Evolutionary conservation across 768 basidiomycete genomes (phyloP), one percentile per base, ranked within the genome.

Genomic region (Trametes cubensis): DNA sequence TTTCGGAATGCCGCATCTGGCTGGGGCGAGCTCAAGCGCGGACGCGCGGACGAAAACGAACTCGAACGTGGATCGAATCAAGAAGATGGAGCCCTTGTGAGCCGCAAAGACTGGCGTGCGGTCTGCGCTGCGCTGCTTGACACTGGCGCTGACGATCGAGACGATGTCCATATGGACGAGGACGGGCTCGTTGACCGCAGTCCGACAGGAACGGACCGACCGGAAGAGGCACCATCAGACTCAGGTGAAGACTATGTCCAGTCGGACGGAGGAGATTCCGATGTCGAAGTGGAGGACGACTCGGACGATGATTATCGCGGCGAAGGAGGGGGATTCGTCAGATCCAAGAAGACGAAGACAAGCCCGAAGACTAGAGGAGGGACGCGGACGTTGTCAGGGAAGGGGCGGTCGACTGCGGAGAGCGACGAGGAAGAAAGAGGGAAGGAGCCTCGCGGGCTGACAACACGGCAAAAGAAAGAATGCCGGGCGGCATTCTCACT

Each of bases 1-100:
- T 91, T 94, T 73, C 79, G 79, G 40, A 90, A 89, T 62, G 92
- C 92, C 2, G 87, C 89, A 0, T 77, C 83, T 1, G 92, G 90
- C 18, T 92, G 92, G 91, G 26, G 50, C 28, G 41, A 21, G 15
- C 47, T 34, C 74, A 74, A 11, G 62, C 70, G 38, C 67, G 68
- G 18, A 34, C 34, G 34, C 34, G 4, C 28, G 28, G 28, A 30
- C 28, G 34, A 2, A 34, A 4, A 34, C 67, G 61, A 28, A 34
- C 34, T 7, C 67, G 61, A 17, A 28, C 48, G 25, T 66, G 60
- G 20, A 51, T 62, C 30, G 54, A 63, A 23, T 15, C 53, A 61
- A 13, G 60, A 56, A 2, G 65, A 69, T 6, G 75, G 71, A 15
- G 72, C 73, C 28, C 71, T 75, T 46, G 82, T 94, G 25, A 83